Conservation (phyloP, 352 stramenopile species). For the Phytopythium kandeliae region DNA sequence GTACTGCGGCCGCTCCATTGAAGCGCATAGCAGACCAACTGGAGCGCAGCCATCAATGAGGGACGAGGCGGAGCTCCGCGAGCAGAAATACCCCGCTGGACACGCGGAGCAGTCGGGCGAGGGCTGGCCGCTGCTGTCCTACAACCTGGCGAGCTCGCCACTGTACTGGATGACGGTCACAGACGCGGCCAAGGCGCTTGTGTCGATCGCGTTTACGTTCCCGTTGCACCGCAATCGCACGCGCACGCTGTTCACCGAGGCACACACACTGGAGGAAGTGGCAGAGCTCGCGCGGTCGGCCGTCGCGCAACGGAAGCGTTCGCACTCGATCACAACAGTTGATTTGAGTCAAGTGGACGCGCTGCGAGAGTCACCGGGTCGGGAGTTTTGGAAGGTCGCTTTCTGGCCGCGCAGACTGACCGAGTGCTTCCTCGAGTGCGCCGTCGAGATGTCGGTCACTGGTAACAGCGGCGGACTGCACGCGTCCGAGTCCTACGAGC, state of each 20-base stretch:
- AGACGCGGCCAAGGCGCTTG: constrained; percentile 51
- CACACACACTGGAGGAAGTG: constrained; percentile 39
- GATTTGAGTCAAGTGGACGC: constrained; percentile 37
- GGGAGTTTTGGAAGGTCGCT: constrained; percentile 50
- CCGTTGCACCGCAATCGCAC: constrained; percentile 39
- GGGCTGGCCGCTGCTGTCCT: constrained; percentile 36
- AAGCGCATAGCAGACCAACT: not conserved
- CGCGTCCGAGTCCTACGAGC: constrained; percentile 44
- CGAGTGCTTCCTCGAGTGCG: constrained; percentile 44
- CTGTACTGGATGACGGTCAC: constrained; percentile 50
- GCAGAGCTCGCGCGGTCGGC: constrained; percentile 30
- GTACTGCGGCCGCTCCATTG: not conserved
- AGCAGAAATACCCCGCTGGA: not conserved
- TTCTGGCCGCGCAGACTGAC: constrained; percentile 42
- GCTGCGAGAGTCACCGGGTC: constrained; percentile 23
- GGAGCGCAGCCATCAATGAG: not conserved
- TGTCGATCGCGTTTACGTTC: constrained; percentile 45
- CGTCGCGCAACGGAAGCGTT: constrained; percentile 2
- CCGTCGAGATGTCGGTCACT: constrained; percentile 27
- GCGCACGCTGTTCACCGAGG: constrained; percentile 40
- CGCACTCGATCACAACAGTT: constrained; percentile 5
- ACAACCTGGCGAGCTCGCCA: constrained; percentile 26
- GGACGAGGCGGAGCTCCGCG: not conserved
- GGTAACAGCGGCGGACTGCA: constrained; percentile 11
- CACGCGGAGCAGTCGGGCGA: not conserved